Conservation (phyloP, 148 eudicot species). For the Arctostaphylos glauca region DNA sequence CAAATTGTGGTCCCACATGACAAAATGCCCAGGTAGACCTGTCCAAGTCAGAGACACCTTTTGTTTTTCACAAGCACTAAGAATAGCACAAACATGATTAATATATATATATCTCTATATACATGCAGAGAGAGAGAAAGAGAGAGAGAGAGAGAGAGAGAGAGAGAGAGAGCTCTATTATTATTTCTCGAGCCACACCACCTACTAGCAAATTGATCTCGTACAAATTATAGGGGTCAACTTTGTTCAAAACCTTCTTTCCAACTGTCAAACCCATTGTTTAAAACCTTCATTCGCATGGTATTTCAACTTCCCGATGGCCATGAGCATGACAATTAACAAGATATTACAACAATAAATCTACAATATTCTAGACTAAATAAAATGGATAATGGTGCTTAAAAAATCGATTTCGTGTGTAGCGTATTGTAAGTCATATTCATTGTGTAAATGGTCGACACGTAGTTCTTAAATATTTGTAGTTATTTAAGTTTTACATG, state of each 20-base stretch:
- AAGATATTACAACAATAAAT: background rate
- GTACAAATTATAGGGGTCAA: conserved; percentile 6
- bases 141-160: background rate
- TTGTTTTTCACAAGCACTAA: conserved; percentile 17
- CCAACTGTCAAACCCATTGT: conserved; percentile 15
- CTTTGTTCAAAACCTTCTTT: conserved; percentile 14
- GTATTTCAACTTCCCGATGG: background rate
- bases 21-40: background rate
- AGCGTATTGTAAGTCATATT: no score
- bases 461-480: no score
- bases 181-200: conserved; percentile 29
- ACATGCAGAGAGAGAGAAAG: background rate
- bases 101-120: background rate
- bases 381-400: background rate
- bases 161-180: conserved; percentile 6
- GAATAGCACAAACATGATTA: background rate
- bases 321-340: conserved; percentile 8
- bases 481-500: background rate
- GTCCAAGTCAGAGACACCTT: conserved; percentile 10
- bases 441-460: no score
- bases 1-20: conserved; percentile 20
- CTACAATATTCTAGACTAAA: conserved; percentile 8
- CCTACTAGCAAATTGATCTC: background rate
- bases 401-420: background rate
- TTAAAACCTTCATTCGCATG: conserved; percentile 4